phyloP scores from a whole-genome alignment of 2,329 filamentous ascomycete genomes.

The Arthrinium puccinioides region DNA sequence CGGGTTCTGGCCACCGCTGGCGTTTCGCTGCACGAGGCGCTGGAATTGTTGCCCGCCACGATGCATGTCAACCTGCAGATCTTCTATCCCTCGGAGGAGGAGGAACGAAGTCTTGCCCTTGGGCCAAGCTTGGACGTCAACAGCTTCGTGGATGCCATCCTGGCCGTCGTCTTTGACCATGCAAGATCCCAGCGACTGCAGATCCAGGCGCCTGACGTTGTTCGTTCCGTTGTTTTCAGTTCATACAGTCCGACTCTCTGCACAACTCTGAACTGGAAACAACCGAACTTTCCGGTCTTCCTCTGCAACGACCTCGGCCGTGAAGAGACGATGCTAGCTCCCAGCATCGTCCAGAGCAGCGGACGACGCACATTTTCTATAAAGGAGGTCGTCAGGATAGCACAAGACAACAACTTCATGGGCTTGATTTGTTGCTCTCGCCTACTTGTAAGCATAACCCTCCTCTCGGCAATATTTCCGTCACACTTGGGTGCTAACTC shows the following conservation, averaged over 20 bases:
- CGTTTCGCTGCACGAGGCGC: constrained; percentile 69
- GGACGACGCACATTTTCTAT: constrained; percentile 75
- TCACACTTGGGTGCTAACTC: constrained; percentile 10
- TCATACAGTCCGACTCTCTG: constrained; percentile 88
- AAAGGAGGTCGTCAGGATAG: constrained; percentile 89
- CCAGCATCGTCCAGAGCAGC: constrained; percentile 39
- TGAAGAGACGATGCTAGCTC: constrained; percentile 36
- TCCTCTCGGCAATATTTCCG: not conserved
- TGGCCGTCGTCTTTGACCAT: constrained; percentile 86
- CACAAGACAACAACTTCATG: constrained; percentile 97
- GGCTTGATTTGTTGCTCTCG: constrained; percentile 85
- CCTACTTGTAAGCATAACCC: constrained; percentile 59
- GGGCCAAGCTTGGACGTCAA: constrained; percentile 80
- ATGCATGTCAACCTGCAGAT: constrained; percentile 92
- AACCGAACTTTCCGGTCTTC: constrained; percentile 95
- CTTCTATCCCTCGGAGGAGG: constrained; percentile 70
- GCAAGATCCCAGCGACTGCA: constrained; percentile 60
- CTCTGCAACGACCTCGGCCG: constrained; percentile 86
- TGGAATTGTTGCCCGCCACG: constrained; percentile 65
- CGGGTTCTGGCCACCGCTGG: constrained; percentile 68
- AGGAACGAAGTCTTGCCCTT: constrained; percentile 64
- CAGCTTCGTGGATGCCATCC: constrained; percentile 72
- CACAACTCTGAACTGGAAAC: constrained; percentile 96
- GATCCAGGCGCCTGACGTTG: constrained; percentile 59
- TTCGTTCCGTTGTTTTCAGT: constrained; percentile 87